Conservation (phyloP, 768 basidiomycete species). For the Naganishia randhawae region DNA sequence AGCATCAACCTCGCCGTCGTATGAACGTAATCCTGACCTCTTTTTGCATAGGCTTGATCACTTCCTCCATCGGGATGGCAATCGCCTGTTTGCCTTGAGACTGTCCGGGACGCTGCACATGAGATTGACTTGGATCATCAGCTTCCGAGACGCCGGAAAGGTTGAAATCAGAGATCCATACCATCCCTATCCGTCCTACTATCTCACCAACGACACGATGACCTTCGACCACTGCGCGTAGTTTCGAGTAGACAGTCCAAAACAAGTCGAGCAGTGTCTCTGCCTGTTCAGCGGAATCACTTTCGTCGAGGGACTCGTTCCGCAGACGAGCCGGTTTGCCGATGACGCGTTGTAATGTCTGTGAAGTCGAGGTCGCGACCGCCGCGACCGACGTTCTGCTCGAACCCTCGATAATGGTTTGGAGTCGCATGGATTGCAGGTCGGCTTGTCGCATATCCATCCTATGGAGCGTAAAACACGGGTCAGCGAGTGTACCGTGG, state of each 20-base stretch:
- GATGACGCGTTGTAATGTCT: neutral
- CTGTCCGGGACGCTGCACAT: slow-evolving; percentile 58
- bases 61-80: slow-evolving; percentile 71
- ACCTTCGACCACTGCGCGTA: slow-evolving; percentile 89
- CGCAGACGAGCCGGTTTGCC: slow-evolving; percentile 19
- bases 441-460: slow-evolving; percentile 26
- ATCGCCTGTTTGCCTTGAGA: slow-evolving; percentile 4
- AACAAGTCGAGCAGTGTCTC: slow-evolving; percentile 87
- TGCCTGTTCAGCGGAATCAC: slow-evolving; percentile 55
- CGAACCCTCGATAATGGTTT: slow-evolving; percentile 21
- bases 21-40: slow-evolving; percentile 60
- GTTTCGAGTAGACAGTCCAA: slow-evolving; percentile 94
- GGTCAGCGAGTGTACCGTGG: too few species aligned
- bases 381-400: neutral
- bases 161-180: neutral
- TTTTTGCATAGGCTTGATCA: slow-evolving; percentile 81
- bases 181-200: slow-evolving; percentile 67
- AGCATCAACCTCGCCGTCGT: neutral
- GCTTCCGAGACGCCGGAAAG: neutral
- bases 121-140: neutral
- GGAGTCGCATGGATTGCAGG: slow-evolving; percentile 3
- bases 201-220: slow-evolving; percentile 86
- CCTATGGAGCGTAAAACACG: neutral
- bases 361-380: neutral
- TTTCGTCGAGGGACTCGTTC: slow-evolving; percentile 23